These are phyloP conservation scores for Pythium insidiosum DNA, from an alignment of 352 stramenopile species.

Conservation along the genomic window DNA sequence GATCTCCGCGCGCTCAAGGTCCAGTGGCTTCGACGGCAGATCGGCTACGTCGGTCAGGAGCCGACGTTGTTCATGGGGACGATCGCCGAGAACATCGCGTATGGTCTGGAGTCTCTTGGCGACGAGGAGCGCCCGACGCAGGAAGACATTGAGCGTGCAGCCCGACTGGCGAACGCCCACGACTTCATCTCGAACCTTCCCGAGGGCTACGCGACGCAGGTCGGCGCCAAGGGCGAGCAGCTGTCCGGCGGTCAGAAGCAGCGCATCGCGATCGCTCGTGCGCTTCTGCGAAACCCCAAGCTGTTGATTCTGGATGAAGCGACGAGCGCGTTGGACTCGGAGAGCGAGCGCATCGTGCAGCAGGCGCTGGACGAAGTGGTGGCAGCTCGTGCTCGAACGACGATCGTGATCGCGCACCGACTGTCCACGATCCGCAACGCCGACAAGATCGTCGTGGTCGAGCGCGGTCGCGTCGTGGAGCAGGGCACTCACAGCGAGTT, in stretches of 20 bases:
- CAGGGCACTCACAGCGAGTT: constrained; percentile 25
- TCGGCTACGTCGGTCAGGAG: constrained; percentile 11
- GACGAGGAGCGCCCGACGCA: background rate
- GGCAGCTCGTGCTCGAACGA: constrained; percentile 37
- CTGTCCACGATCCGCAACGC: constrained; percentile 36
- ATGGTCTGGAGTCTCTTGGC: no score
- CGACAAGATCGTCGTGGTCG: constrained; percentile 35
- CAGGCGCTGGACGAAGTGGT: constrained; percentile 18
- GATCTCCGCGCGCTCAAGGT: constrained; percentile 33
- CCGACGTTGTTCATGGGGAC: constrained; percentile 12
- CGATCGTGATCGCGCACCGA: constrained; percentile 44
- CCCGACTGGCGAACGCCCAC: constrained; percentile 10
- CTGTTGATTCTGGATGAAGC: constrained; percentile 40
- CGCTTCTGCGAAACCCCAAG: constrained; percentile 30
- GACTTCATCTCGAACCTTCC: constrained; percentile 58
- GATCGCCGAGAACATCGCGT: constrained; percentile 38
- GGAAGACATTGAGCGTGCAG: constrained; percentile 52
- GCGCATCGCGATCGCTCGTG: constrained; percentile 18
- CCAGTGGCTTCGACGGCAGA: constrained; percentile 28
- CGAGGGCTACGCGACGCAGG: constrained; percentile 39
- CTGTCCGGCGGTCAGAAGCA: constrained; percentile 21
- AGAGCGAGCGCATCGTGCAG: constrained; percentile 51
- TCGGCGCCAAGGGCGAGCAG: constrained; percentile 17
- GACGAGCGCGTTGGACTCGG: constrained; percentile 28
- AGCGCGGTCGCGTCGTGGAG: constrained; percentile 24